Evolutionary conservation across 1,284 basidiomycete species (phyloP).

Genomic region (Heterobasidion occidentale): DNA sequence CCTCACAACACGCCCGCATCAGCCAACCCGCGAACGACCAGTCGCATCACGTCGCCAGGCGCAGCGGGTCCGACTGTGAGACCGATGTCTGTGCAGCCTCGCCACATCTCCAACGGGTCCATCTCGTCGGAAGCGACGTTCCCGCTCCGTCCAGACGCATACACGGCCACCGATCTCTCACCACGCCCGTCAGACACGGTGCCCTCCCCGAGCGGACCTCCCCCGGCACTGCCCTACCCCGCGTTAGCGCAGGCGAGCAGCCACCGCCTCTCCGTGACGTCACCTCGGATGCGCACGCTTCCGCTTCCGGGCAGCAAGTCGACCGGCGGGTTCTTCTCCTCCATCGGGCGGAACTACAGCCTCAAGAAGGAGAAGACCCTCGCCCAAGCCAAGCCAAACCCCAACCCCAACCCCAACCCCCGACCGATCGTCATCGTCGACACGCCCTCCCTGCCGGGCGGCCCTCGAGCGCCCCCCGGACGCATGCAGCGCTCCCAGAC

Average conservation of each 20-base stretch:
- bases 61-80: constrained; percentile 1
- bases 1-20: background rate
- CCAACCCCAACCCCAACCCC: constrained; percentile 20
- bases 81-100: constrained; percentile 33
- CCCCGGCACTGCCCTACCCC: constrained; percentile 69
- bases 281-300: constrained; percentile 23
- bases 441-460: constrained; percentile 58
- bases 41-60: background rate
- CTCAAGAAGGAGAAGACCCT: constrained; percentile 33
- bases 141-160: constrained; percentile 68
- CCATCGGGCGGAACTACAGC: constrained; percentile 66
- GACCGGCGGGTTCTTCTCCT: constrained; percentile 57
- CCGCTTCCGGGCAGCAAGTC: constrained; percentile 18
- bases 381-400: constrained; percentile 27
- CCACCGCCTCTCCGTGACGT: constrained; percentile 18
- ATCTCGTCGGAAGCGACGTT: constrained; percentile 71
- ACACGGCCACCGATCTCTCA: constrained; percentile 65
- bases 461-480: constrained; percentile 64
- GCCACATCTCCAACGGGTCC: constrained; percentile 63
- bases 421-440: constrained; percentile 28
- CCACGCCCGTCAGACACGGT: constrained; percentile 37
- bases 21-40: background rate
- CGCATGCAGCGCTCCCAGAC: constrained; percentile 60
- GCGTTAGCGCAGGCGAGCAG: constrained; percentile 32
- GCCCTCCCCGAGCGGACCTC: constrained; percentile 42